Conservation (phyloP, 345 rosid genomes). For the Kandelia obovata region DNA sequence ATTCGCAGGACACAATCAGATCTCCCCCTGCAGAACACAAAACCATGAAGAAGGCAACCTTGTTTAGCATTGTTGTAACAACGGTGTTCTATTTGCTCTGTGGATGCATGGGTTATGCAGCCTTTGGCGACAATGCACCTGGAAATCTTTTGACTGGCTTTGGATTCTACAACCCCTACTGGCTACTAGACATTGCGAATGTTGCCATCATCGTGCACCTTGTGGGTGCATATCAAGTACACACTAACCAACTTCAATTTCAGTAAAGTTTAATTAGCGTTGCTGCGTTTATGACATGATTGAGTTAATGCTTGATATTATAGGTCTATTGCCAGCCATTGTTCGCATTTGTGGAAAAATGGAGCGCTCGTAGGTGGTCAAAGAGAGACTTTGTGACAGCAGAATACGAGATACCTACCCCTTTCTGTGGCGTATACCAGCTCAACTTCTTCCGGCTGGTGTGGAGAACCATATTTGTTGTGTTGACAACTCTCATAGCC, state of each 20-base stretch:
- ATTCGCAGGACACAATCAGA: conserved; percentile 58
- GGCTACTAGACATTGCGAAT: conserved; percentile 73
- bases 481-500: conserved; percentile 41
- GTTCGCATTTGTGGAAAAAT: conserved; percentile 55
- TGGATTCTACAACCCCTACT: conserved; percentile 76
- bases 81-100: conserved; percentile 66
- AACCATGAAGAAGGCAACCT: conserved; percentile 79
- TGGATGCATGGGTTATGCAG: conserved; percentile 79
- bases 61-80: conserved; percentile 40
- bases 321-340: conserved; percentile 58
- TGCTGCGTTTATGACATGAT: not conserved
- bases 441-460: conserved; percentile 45
- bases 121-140: conserved; percentile 73
- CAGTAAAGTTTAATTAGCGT: not conserved
- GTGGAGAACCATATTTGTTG: conserved; percentile 51
- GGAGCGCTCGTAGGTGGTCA: conserved; percentile 44
- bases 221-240: conserved; percentile 28
- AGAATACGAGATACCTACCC: conserved; percentile 17
- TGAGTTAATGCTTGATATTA: not conserved
- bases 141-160: conserved; percentile 75
- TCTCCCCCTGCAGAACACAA: conserved; percentile 73
- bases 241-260: not conserved
- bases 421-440: conserved; percentile 37
- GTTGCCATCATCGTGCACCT: conserved; percentile 70
- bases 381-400: conserved; percentile 40